These are phyloP conservation scores for Aspergillus pseudoterreus DNA, from an alignment of 2,329 filamentous ascomycete species.

Conservation along the genomic window DNA sequence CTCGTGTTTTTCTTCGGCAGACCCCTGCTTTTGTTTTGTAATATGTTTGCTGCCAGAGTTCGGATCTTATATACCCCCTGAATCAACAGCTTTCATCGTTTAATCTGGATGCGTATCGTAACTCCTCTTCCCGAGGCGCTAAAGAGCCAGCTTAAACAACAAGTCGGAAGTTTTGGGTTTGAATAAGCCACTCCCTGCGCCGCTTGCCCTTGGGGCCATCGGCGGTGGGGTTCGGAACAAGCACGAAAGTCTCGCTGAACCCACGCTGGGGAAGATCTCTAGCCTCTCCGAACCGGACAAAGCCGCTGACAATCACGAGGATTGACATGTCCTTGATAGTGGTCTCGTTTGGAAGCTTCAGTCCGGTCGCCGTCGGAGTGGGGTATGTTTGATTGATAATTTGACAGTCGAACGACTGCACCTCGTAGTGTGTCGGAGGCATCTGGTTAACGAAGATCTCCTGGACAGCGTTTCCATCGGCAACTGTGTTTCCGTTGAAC, in stretches of 20 bases:
- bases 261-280: slow-evolving; percentile 61
- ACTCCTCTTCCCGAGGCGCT: not conserved
- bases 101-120: not conserved
- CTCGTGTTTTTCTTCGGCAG: not conserved
- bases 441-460: slow-evolving; percentile 66
- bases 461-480: slow-evolving; percentile 62
- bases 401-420: slow-evolving; percentile 73
- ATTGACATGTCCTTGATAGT: slow-evolving; percentile 62
- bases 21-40: not conserved
- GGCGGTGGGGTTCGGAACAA: slow-evolving; percentile 64
- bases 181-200: slow-evolving; percentile 60
- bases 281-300: slow-evolving; percentile 62
- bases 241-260: slow-evolving; percentile 76
- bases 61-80: not conserved
- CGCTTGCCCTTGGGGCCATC: slow-evolving; percentile 54
- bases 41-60: not conserved
- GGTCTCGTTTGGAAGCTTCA: slow-evolving; percentile 39
- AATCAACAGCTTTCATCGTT: not conserved
- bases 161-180: slow-evolving; percentile 68
- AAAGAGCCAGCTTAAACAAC: slow-evolving; percentile 36
- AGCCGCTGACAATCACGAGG: slow-evolving; percentile 69
- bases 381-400: slow-evolving; percentile 69
- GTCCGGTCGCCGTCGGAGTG: slow-evolving; percentile 45
- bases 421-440: slow-evolving; percentile 63
- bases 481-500: slow-evolving; percentile 70